phyloP scores from a whole-genome alignment of 1,284 basidiomycete species.

The Tilletia horrida region DNA sequence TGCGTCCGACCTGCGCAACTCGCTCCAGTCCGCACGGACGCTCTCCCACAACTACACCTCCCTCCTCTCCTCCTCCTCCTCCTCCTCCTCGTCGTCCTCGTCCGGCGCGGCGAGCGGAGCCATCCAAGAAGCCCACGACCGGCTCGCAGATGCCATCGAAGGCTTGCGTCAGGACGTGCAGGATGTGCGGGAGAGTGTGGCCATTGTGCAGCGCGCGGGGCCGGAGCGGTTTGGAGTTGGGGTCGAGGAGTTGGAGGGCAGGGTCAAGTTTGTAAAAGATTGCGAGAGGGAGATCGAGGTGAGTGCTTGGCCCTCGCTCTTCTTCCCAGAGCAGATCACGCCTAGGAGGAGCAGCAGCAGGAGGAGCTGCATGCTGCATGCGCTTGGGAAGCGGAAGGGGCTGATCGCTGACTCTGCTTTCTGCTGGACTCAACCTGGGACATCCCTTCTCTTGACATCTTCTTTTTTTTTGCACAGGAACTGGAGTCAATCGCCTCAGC shows the following conservation, averaged over 20 bases:
- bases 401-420: background rate
- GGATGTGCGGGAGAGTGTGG: constrained; percentile 47
- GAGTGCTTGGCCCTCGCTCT: too few species aligned
- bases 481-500: background rate
- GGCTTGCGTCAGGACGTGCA: constrained; percentile 43
- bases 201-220: constrained; percentile 45
- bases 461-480: background rate
- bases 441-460: background rate
- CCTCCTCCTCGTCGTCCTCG: constrained; percentile 8
- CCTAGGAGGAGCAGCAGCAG: too few species aligned
- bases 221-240: constrained; percentile 46
- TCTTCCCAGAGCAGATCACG: too few species aligned
- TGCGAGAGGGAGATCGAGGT: constrained; percentile 40
- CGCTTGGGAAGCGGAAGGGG: background rate
- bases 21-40: constrained; percentile 33
- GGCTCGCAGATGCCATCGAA: constrained; percentile 38
- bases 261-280: constrained; percentile 36
- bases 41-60: constrained; percentile 34
- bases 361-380: too few species aligned
- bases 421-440: too few species aligned
- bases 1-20: constrained; percentile 42
- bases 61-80: constrained; percentile 21
- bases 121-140: constrained; percentile 32
- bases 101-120: background rate
- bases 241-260: constrained; percentile 32